Percentiles rank a stretch among this genome's conserved stretches.
phyloP scores from a whole-genome alignment of 192 early-diverging fungal genomes.

The Mortierella claussenii region DNA sequence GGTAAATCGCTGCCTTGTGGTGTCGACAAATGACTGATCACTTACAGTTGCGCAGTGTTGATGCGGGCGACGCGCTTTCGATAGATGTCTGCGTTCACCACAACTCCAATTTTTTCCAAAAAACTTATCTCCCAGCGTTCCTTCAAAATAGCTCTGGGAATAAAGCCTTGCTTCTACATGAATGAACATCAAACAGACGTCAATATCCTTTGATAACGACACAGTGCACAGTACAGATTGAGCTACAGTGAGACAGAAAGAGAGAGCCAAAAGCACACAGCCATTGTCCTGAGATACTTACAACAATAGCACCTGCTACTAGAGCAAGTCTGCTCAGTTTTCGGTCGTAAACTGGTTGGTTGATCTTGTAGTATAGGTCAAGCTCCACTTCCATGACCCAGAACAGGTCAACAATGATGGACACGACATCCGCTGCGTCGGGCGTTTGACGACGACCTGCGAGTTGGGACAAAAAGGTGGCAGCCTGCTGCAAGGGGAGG shows the following conservation, averaged over 20 bases:
- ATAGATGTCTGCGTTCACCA: constrained; percentile 53
- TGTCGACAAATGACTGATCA: too few relatives aligned
- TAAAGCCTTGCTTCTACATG: constrained; percentile 20
- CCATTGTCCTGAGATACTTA: constrained; percentile 14
- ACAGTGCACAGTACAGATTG: not conserved
- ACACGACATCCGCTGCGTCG: constrained; percentile 3
- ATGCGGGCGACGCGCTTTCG: constrained; percentile 60
- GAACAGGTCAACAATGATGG: constrained; percentile 31
- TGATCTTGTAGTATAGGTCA: constrained; percentile 4
- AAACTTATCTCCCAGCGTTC: constrained; percentile 67
- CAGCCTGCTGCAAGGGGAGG: not conserved
- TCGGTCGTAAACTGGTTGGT: not conserved
- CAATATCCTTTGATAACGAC: too few relatives aligned
- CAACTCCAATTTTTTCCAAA: constrained; percentile 61
- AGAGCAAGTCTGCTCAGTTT: constrained; percentile 3
- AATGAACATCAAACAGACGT: too few relatives aligned
- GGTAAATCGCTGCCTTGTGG: too few relatives aligned
- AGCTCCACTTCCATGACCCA: constrained; percentile 42
- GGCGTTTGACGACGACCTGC: not conserved
- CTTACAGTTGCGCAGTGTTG: constrained; percentile 62
- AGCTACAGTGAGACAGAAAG: too few relatives aligned
- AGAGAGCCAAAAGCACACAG: too few relatives aligned
- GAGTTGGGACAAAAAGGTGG: constrained; percentile 14
- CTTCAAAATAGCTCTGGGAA: constrained; percentile 60
- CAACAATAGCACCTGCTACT: constrained; percentile 28